Percentiles rank a stretch among this genome's conserved stretches.
phyloP scores from a whole-genome alignment of 768 basidiomycete genomes.

The Nidularia sp. region DNA sequence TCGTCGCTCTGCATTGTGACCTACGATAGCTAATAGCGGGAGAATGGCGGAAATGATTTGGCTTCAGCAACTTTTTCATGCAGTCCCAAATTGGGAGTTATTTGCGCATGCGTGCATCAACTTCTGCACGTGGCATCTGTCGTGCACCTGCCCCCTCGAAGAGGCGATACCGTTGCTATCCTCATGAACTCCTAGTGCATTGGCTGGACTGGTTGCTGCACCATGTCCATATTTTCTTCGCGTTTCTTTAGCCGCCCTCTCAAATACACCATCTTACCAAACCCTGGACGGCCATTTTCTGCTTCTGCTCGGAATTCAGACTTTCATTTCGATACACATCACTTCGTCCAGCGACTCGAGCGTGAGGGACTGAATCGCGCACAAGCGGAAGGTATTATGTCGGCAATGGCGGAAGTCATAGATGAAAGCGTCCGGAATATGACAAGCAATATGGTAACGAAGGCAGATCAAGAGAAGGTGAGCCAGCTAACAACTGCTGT shows the following conservation, averaged over 20 bases:
- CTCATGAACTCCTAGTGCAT: too few relatives aligned
- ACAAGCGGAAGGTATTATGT: conserved; percentile 97
- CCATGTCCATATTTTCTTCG: not conserved
- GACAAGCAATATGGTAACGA: conserved; percentile 94
- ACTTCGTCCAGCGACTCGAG: conserved; percentile 89
- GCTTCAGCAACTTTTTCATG: not conserved
- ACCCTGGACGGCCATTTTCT: conserved; percentile 22
- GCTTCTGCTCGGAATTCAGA: conserved; percentile 23
- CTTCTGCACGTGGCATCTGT: not conserved
- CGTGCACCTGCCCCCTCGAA: not conserved
- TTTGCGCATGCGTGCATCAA: not conserved
- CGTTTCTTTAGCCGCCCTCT: not conserved
- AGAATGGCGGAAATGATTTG: not conserved
- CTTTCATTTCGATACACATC: conserved; percentile 95
- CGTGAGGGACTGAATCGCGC: conserved; percentile 83
- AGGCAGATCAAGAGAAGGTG: conserved; percentile 95
- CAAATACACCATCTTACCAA: not conserved
- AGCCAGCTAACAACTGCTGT: conserved; percentile 5
- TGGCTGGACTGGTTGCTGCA: not conserved
- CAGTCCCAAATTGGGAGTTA: not conserved
- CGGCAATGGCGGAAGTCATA: conserved; percentile 93
- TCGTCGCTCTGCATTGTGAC: conserved; percentile 87
- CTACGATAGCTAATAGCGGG: not conserved
- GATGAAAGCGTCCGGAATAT: conserved; percentile 96
- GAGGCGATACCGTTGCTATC: not conserved